Base-by-base conservation (phyloP, 805 yeast species). In the Scheffersomyces stipitis region DNA sequence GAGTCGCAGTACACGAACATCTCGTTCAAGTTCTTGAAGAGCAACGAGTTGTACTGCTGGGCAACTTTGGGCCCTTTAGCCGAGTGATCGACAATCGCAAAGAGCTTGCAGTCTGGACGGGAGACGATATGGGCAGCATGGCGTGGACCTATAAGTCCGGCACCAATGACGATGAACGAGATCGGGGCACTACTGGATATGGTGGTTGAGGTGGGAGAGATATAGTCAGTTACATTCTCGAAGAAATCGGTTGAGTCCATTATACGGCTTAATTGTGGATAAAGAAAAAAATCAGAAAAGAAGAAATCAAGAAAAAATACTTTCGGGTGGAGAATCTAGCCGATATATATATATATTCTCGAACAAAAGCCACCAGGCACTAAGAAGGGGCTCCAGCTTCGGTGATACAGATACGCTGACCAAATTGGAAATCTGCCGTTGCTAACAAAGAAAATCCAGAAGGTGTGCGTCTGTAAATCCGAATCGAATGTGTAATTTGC, bases 141-240 rank as follows among this genome's bases (percentile, higher is more conserved):
- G 31, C 72, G 52, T 4, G 72, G 71, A 7, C 72, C 72, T 15
- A 66, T 65, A 17, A 66, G 45, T 4, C 72, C 71, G 6, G 68
- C 69, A 0, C 72, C 71, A 18, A 62, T 53, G 10, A 62, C 58
- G 14, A 62, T 48, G 27, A 61, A 44, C n/a, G 51, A 46, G 22
- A 54, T 31, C 29, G 37, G 40, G 31, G 22, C 26, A 18, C 23
- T 30, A 20, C 24, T 20, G 24, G 7, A 7, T 7, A 20, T 20
- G 24, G 7, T 20, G 9, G 7, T 20, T 7, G 9, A 7, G 24
- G 24, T 20, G 24, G 24, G 9, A 10, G 24, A 20, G 24, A 7
- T 20, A 20, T 20, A 20, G 7, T 20, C 24, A 20, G 24, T 20
- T 20, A 20, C 24, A 20, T 20, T 10, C 7, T 20, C 10, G 24